Percentiles rank a stretch among this genome's conserved stretches.
These are phyloP conservation scores for Saitozyma podzolica DNA, from an alignment of 768 basidiomycete genomes.

Conservation along the genomic window DNA sequence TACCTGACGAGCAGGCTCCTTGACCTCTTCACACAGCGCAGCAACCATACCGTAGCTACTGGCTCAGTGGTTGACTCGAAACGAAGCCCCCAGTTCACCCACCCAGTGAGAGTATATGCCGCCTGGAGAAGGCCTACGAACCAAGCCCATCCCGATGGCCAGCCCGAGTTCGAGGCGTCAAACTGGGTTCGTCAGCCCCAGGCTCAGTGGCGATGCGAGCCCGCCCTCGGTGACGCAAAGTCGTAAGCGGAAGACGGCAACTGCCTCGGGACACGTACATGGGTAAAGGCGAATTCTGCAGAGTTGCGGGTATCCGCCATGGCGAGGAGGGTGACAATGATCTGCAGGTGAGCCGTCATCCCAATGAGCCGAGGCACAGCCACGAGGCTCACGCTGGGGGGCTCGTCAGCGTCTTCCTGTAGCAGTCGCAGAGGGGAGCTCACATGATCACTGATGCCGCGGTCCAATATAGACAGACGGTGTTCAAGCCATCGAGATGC, in stretches of 20 bases:
- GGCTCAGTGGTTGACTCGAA: background rate
- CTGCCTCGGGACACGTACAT: constrained; percentile 21
- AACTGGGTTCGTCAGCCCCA: constrained; percentile 52
- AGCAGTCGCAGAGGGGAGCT: constrained; percentile 7
- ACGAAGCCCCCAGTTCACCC: constrained; percentile 20
- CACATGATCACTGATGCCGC: constrained; percentile 56
- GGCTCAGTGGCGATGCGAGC: background rate
- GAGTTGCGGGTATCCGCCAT: constrained; percentile 63
- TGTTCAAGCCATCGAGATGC: constrained; percentile 52
- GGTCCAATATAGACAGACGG: constrained; percentile 66
- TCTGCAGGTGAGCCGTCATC: constrained; percentile 33
- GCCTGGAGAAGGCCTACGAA: constrained; percentile 61
- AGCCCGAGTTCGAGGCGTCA: constrained; percentile 65
- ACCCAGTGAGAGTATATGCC: constrained; percentile 63
- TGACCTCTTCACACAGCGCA: constrained; percentile 70
- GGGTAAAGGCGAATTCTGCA: constrained; percentile 61
- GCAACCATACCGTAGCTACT: constrained; percentile 62
- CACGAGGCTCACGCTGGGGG: constrained; percentile 4
- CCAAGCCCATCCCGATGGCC: constrained; percentile 69
- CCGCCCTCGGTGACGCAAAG: background rate
- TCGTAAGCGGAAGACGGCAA: background rate
- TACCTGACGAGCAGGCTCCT: constrained; percentile 61
- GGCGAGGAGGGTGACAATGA: constrained; percentile 60
- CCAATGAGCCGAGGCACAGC: background rate
- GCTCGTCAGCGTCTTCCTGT: background rate